phyloP scores from a whole-genome alignment of 2,329 filamentous ascomycete genomes.

The Rutstroemia sp. region DNA sequence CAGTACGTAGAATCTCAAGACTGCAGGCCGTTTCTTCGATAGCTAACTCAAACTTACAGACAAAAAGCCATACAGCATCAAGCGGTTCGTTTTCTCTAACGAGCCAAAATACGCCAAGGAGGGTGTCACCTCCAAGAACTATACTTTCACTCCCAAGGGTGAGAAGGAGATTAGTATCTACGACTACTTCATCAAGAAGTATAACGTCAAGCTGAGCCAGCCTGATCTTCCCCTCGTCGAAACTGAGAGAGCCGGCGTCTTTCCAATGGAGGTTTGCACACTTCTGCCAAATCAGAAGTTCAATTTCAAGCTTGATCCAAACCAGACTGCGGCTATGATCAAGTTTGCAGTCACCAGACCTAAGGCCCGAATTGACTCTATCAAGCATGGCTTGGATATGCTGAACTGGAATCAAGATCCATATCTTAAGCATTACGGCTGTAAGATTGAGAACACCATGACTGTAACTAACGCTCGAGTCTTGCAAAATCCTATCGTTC shows the following conservation, averaged over 20 bases:
- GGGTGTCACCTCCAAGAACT: slow-evolving; percentile 43
- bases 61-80: slow-evolving; percentile 44
- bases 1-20: slow-evolving; percentile 12
- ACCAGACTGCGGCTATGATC: slow-evolving; percentile 75
- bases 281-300: slow-evolving; percentile 51
- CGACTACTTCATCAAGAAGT: slow-evolving; percentile 50
- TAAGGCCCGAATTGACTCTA: slow-evolving; percentile 55
- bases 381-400: slow-evolving; percentile 59
- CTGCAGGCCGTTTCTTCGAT: neutral
- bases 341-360: slow-evolving; percentile 83
- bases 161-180: slow-evolving; percentile 33
- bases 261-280: slow-evolving; percentile 55
- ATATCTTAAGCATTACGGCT: slow-evolving; percentile 64
- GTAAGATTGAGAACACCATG: slow-evolving; percentile 60
- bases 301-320: slow-evolving; percentile 51
- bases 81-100: slow-evolving; percentile 39
- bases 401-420: slow-evolving; percentile 63
- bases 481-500: slow-evolving; percentile 62
- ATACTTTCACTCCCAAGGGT: slow-evolving; percentile 47
- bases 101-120: slow-evolving; percentile 33
- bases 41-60: slow-evolving; percentile 21
- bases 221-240: slow-evolving; percentile 49
- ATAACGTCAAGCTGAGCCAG: slow-evolving; percentile 42
- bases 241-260: slow-evolving; percentile 45
- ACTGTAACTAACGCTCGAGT: slow-evolving; percentile 62